A percentile compares a stretch with the other conserved stretches of the same genome.
Evolutionary conservation across 2,329 filamentous ascomycete species (phyloP).

Genomic region (Aschersonia sp.): DNA sequence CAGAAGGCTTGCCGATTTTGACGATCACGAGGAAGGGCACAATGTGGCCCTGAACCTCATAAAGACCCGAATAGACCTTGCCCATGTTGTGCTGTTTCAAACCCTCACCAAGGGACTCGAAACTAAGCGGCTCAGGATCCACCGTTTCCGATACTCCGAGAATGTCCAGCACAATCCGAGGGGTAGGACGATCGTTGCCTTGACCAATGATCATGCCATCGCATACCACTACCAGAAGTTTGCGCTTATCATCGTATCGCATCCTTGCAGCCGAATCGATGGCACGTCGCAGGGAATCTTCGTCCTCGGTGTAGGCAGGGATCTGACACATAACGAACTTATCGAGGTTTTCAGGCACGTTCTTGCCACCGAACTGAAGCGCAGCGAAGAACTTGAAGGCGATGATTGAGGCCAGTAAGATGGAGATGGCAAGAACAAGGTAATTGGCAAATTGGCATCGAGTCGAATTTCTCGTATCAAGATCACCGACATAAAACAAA

Average conservation of each 20-base stretch:
- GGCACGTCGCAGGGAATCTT: constrained; percentile 89
- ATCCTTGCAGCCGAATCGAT: constrained; percentile 93
- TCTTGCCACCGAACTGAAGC: constrained; percentile 84
- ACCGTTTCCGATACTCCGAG: constrained; percentile 86
- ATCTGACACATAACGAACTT: constrained; percentile 98
- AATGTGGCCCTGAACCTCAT: constrained; percentile 95
- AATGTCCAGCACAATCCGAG: constrained; percentile 92
- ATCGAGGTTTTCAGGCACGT: constrained; percentile 85
- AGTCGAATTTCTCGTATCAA: constrained; percentile 79
- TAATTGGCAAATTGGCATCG: constrained; percentile 82
- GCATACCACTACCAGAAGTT: constrained; percentile 81
- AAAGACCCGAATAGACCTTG: constrained; percentile 94
- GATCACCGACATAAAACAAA: constrained; percentile 81
- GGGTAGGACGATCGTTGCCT: constrained; percentile 91
- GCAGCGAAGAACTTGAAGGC: constrained; percentile 95
- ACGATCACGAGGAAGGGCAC: constrained; percentile 94
- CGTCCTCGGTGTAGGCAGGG: constrained; percentile 94
- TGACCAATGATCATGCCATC: constrained; percentile 99
- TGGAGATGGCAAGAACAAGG: constrained; percentile 72
- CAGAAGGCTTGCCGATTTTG: constrained; percentile 95
- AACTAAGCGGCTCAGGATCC: constrained; percentile 90
- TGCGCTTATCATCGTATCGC: constrained; percentile 97
- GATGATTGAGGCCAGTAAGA: constrained; percentile 68
- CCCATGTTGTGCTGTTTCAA: constrained; percentile 99
- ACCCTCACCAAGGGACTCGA: constrained; percentile 90